Conservation (phyloP, 1,284 basidiomycete species). For the Wallemia ichthyophaga region DNA sequence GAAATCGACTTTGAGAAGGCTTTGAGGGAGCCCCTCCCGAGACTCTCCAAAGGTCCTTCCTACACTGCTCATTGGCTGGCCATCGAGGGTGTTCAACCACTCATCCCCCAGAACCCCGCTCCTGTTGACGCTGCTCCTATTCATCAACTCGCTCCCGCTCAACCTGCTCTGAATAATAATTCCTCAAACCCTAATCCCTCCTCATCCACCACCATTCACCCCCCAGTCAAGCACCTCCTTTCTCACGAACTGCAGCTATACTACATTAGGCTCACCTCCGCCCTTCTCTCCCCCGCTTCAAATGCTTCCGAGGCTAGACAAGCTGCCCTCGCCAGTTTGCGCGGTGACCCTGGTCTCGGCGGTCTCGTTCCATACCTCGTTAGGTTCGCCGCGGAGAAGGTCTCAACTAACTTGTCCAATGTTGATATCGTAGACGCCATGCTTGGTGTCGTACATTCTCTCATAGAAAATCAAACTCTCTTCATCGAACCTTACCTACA, state of each 20-base stretch:
- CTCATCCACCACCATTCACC: slow-evolving; percentile 8
- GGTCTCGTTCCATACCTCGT: slow-evolving; percentile 85
- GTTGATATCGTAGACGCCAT: slow-evolving; percentile 52
- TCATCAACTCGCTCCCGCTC: slow-evolving; percentile 10
- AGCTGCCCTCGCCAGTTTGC: slow-evolving; percentile 64
- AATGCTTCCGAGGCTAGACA: slow-evolving; percentile 30
- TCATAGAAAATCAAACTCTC: slow-evolving; percentile 55
- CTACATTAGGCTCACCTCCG: slow-evolving; percentile 66
- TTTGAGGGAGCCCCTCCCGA: slow-evolving; percentile 48
- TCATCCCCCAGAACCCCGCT: slow-evolving; percentile 85
- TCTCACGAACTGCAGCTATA: slow-evolving; percentile 86
- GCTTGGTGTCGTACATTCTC: slow-evolving; percentile 41
- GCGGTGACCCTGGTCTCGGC: slow-evolving; percentile 69
- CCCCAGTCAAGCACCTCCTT: slow-evolving; percentile 65
- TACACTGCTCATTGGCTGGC: slow-evolving; percentile 85
- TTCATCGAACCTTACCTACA: slow-evolving; percentile 92
- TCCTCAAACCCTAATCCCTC: slow-evolving; percentile 13
- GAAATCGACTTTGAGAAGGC: slow-evolving; percentile 88
- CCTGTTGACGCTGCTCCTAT: slow-evolving; percentile 10
- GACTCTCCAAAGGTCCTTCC: slow-evolving; percentile 38
- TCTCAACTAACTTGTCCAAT: slow-evolving; percentile 3
- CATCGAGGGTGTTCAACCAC: slow-evolving; percentile 87
- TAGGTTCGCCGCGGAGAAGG: slow-evolving; percentile 64
- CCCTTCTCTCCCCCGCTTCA: slow-evolving; percentile 33
- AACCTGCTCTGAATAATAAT: slow-evolving; percentile 13